Evolutionary conservation across 768 basidiomycete genomes (phyloP).

Genomic region (Trametes cingulata): DNA sequence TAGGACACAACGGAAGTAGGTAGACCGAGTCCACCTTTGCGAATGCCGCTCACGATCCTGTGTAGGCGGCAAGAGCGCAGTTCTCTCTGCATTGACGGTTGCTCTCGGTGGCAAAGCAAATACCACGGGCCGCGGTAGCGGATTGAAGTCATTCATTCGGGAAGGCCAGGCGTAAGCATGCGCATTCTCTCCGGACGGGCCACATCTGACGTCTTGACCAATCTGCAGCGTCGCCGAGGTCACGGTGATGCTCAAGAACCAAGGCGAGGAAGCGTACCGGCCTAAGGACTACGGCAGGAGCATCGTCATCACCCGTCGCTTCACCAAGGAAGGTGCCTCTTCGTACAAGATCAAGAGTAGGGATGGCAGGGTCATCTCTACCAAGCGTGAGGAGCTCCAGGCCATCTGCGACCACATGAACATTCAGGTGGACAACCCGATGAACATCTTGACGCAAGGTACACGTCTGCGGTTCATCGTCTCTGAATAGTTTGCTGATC

Average conservation of each 20-base stretch:
- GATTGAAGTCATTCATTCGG: conserved; percentile 82
- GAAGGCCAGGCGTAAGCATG: conserved; percentile 71
- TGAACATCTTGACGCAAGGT: conserved; percentile 93
- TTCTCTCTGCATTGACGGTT: conserved; percentile 89
- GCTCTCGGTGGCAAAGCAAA: conserved; percentile 92
- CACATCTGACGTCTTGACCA: too few species aligned
- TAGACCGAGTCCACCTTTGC: conserved; percentile 18
- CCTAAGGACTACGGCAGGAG: conserved; percentile 83
- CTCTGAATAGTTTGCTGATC: not conserved
- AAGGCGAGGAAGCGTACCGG: conserved; percentile 87
- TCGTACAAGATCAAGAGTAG: conserved; percentile 82
- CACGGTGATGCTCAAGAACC: conserved; percentile 81
- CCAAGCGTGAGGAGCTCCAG: conserved; percentile 80
- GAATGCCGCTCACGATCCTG: not conserved
- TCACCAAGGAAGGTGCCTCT: conserved; percentile 73
- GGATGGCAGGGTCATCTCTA: conserved; percentile 65
- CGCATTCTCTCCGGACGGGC: conserved; percentile 5
- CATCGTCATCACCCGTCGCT: conserved; percentile 81
- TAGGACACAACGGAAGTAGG: conserved; percentile 93
- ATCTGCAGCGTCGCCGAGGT: conserved; percentile 64
- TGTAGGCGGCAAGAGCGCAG: conserved; percentile 91
- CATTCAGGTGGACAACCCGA: conserved; percentile 94
- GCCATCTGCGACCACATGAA: conserved; percentile 95
- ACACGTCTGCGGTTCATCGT: not conserved
- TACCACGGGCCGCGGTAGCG: conserved; percentile 86